A percentile compares a stretch with the other conserved stretches of the same genome.
phyloP scores from a whole-genome alignment of 257 asterid genomes.

The Petunia axillaris region DNA sequence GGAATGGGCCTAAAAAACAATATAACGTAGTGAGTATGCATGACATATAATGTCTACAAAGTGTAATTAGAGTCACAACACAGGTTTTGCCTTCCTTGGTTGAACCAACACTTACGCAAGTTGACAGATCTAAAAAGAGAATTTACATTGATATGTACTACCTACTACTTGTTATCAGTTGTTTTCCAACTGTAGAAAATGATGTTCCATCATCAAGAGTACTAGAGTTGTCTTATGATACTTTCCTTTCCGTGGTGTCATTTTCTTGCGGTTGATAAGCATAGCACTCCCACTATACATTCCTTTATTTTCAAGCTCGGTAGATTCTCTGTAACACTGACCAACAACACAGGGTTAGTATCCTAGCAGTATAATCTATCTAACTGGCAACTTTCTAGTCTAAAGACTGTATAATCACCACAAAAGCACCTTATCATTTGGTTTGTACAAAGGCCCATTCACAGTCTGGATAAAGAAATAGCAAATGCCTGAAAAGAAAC shows the following conservation, averaged over 20 bases:
- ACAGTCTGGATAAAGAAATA: neutral
- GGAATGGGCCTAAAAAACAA: neutral
- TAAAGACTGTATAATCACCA: neutral
- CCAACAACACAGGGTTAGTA: slow-evolving; percentile 10
- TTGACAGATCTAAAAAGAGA: neutral
- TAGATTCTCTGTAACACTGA: neutral
- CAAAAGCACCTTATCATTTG: neutral
- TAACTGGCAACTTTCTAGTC: neutral
- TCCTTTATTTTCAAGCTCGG: neutral
- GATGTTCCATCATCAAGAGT: neutral
- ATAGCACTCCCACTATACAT: neutral
- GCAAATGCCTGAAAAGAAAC: neutral
- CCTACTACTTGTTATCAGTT: neutral
- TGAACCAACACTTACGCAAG: neutral
- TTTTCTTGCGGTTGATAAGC: slow-evolving; percentile 7
- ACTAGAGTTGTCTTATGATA: neutral
- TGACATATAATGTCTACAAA: neutral
- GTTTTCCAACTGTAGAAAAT: neutral
- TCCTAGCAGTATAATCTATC: neutral
- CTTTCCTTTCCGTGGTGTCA: slow-evolving; percentile 2
- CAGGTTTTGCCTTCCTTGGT: neutral
- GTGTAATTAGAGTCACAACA: neutral
- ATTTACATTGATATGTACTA: neutral
- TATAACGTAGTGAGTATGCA: neutral
- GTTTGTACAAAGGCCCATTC: neutral